Conservation (phyloP, 169 alveolate genomes). For the Plasmodium gallinaceum region DNA sequence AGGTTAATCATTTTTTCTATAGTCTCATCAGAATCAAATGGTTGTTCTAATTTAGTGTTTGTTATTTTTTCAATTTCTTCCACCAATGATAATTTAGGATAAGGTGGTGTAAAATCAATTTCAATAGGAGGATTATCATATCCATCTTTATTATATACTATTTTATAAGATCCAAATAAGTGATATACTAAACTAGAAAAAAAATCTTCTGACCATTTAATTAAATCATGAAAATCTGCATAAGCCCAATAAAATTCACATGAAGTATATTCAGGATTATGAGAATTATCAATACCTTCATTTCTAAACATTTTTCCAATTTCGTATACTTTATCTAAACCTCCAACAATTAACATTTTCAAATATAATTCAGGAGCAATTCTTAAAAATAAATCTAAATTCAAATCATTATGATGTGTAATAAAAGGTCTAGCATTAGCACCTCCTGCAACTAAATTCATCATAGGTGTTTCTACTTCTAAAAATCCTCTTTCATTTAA, state of each 20-base stretch:
- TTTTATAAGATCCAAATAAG: conserved; percentile 94
- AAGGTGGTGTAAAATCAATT: conserved; percentile 99
- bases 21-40: conserved; percentile 79
- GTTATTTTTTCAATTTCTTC: conserved; percentile 89
- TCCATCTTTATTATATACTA: conserved; percentile 97
- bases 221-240: conserved; percentile 97
- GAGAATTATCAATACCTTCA: conserved; percentile 98
- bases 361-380: conserved; percentile 99
- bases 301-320: conserved; percentile 99
- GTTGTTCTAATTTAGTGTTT: conserved; percentile 86
- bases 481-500: conserved; percentile 94
- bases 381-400: conserved; percentile 96
- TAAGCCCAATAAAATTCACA: conserved; percentile 98
- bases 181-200: conserved; percentile 90
- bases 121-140: conserved; percentile 92
- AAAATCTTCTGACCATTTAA: conserved; percentile 97
- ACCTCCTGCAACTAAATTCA: conserved; percentile 97
- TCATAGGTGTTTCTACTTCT: conserved; percentile 99
- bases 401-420: conserved; percentile 98
- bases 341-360: conserved; percentile 98
- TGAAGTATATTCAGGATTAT: conserved; percentile 99
- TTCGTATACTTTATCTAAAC: conserved; percentile 98
- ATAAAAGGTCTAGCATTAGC: conserved; percentile 98
- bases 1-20: conserved; percentile 76
- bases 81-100: conserved; percentile 92